Conservation (phyloP, 192 early-diverging fungal species). For the Entophlyctis luteolus region DNA sequence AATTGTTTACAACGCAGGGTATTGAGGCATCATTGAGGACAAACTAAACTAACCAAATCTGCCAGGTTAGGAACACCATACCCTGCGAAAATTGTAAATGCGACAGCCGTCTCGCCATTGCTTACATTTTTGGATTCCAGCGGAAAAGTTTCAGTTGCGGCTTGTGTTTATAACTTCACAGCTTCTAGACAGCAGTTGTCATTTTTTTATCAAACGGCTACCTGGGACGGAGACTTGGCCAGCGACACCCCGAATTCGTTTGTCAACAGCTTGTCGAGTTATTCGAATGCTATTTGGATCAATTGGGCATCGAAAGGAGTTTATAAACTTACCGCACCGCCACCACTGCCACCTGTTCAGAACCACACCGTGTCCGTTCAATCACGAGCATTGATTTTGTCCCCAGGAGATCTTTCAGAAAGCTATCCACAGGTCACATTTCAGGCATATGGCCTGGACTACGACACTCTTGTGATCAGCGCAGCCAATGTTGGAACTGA, state of each 20-base stretch:
- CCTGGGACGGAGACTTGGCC: not conserved
- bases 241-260: not conserved
- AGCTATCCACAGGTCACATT: slow-evolving; percentile 1
- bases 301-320: not conserved
- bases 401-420: slow-evolving; percentile 4
- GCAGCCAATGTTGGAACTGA: not conserved
- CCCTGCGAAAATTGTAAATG: not conserved
- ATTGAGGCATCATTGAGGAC: not conserved
- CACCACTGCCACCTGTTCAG: not conserved
- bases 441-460: slow-evolving; percentile 3
- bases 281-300: not conserved
- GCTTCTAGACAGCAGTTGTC: not conserved
- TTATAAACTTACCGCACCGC: not conserved
- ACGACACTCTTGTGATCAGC: not conserved
- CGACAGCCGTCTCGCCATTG: not conserved
- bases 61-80: not conserved
- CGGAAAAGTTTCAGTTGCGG: not conserved
- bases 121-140: not conserved
- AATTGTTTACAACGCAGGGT: not conserved
- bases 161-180: not conserved
- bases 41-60: too few species aligned
- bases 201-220: not conserved
- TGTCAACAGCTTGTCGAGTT: not conserved
- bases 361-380: not conserved
- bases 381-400: not conserved